Evolutionary conservation across 495 filamentous ascomycete species (phyloP), one percentile per base, ranked within the genome.

Genomic region (Podospora australis): DNA sequence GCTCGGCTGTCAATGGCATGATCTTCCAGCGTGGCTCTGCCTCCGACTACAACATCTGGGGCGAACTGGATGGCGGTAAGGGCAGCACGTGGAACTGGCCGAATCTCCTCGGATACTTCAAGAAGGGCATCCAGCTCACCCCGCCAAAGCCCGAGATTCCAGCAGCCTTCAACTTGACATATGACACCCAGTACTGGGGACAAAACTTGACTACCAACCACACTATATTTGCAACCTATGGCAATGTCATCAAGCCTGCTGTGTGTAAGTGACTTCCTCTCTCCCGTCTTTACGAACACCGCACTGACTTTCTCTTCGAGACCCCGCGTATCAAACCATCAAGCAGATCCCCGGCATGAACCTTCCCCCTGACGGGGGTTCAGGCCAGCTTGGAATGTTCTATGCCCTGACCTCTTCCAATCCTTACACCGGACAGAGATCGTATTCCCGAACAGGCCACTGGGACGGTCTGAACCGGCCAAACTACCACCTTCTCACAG

Each of bases 11-110:
- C 24, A 73, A 73, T 26, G 66, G 64, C 24, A 72, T 69, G 68
- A 55, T 60, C 23, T 47, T 46, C 29, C 63, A 67, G 25, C 71
- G 78, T 23, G 80, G 79, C 0, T 75, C 71, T 20, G 73, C 66
- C 32, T 58, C 69, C 6, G 78, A 83, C 38, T 81, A 79, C 45
- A 75, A 83, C 57, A 66, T 71, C 23, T 84, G 82, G 81, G 74
- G 74, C 38, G 63, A 67, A 11, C 70, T 79, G 11, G 79, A 79
- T 2, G 76, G 74, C 21, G 55, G 62, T 9, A 74, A 76, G 10
- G 75, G 73, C 22, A 55, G 63, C 10, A 73, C 75, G 10, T 84
- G 79, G 80, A 73, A 69, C n/a, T 82, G 79, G 78, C 64, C 79
- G 0, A 47, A 49, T 0, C 22, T 68, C 6, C 60, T 58, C 39